Evolutionary conservation across 495 filamentous ascomycete species (phyloP), one percentile per base, ranked within the genome.

Genomic region (Cercophora scortea): DNA sequence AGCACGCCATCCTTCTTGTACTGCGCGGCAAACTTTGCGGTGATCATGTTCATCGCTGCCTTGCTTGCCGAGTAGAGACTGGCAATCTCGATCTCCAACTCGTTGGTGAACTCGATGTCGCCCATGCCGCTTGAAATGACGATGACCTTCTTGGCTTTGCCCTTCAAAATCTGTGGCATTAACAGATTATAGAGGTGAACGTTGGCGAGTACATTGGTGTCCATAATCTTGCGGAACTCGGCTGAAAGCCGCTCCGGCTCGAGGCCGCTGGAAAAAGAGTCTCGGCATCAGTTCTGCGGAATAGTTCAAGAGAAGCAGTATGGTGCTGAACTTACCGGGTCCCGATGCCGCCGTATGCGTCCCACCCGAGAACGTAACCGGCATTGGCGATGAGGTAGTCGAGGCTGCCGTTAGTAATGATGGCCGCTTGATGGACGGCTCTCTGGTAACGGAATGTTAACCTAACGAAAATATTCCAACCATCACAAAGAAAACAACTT

Each of bases 361-460:
- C 62, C 16, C 62, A 63, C 16, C 42, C 32, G 18, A 61, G 40
- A 36, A 63, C 41, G 15, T 58, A 32, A n/a, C 48, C 78, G 0
- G 73, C 77, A 50, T 79, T 79, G 58, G 77, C 79, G 47, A 82
- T 71, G 8, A 83, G 56, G 38, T 75, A 70, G 58, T 81, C 79
- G 1, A 81, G 63, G 6, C 66, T 62, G 34, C 73, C 71, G 12
- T 67, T 72, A 11, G 61, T 64, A 16, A 80, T 61, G 5, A 52
- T 58, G 8, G 59, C 46, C 25, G 66, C 58, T 39, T 61, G 36
- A 0, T 43, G 43, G 2, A 59, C 70, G 0, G 73, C 71, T 10
- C 49, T 51, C 63, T 66, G 19, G 32, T 17, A 15, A 15, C 25
- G 5, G 25, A 2, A 5, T 25, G 25, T 25, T 25, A 25, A 25